phyloP scores from a whole-genome alignment of 2,329 filamentous ascomycete species.

The Daldinia sp. region DNA sequence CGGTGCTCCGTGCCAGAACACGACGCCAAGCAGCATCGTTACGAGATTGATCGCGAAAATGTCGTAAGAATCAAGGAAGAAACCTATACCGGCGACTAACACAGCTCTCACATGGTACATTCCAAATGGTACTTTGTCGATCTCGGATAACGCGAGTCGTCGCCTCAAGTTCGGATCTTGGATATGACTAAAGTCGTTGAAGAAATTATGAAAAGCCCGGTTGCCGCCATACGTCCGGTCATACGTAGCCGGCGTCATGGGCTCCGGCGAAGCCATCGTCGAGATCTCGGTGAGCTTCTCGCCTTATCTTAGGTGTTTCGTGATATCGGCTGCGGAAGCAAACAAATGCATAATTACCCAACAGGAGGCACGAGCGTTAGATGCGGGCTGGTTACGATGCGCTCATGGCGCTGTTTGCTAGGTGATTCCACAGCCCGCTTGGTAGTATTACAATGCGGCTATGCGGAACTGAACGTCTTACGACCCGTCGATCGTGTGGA shows the following conservation, averaged over 20 bases:
- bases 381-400: slow-evolving; percentile 5
- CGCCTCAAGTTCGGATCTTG: slow-evolving; percentile 79
- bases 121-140: slow-evolving; percentile 80
- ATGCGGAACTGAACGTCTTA: background rate
- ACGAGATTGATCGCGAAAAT: slow-evolving; percentile 84
- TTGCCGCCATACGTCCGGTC: slow-evolving; percentile 67
- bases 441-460: slow-evolving; percentile 1
- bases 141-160: slow-evolving; percentile 78
- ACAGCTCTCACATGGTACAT: slow-evolving; percentile 79
- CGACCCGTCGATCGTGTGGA: background rate
- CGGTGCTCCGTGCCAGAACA: slow-evolving; percentile 70
- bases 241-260: slow-evolving; percentile 48
- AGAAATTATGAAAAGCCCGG: slow-evolving; percentile 77
- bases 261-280: slow-evolving; percentile 50
- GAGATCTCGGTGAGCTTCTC: background rate
- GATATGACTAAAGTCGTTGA: slow-evolving; percentile 72
- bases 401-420: slow-evolving; percentile 18
- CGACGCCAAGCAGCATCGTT: slow-evolving; percentile 75
- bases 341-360: slow-evolving; percentile 6
- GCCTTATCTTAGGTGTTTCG: slow-evolving; percentile 7
- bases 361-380: background rate
- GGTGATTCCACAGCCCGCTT: background rate
- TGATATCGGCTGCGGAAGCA: slow-evolving; percentile 1
- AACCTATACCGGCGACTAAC: slow-evolving; percentile 80
- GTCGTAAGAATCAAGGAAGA: slow-evolving; percentile 84